Conservation (phyloP, 805 yeast species). For the Starmera amethionina region DNA sequence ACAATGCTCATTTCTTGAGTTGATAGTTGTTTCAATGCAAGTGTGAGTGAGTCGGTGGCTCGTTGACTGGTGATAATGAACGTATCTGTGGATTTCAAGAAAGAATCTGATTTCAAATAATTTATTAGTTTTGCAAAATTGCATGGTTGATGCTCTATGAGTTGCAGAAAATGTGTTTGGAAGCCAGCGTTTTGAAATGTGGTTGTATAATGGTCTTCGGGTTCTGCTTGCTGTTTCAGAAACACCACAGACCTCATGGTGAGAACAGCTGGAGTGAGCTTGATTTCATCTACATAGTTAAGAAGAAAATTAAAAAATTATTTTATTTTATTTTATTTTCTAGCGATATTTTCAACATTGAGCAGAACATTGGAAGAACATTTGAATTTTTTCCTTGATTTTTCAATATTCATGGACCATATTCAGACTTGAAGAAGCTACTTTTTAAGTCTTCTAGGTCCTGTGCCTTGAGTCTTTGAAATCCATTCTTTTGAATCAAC, state of each 20-base stretch:
- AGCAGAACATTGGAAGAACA: no score
- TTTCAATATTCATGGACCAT: no score
- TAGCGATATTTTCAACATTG: no score
- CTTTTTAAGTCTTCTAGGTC: no score
- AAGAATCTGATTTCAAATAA: slow-evolving; percentile 34
- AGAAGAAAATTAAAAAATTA: no score
- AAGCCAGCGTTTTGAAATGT: slow-evolving; percentile 26
- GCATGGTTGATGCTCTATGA: slow-evolving; percentile 55
- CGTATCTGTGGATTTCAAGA: slow-evolving; percentile 31
- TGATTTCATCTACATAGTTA: no score
- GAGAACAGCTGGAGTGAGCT: no score
- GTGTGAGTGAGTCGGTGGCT: slow-evolving; percentile 72
- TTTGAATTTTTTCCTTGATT: no score
- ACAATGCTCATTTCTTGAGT: slow-evolving; percentile 18
- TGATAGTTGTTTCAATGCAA: slow-evolving; percentile 23
- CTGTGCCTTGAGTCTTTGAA: no score
- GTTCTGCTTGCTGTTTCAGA: slow-evolving; percentile 63
- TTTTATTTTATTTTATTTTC: no score
- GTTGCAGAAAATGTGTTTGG: slow-evolving; percentile 55
- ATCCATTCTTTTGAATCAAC: no score
- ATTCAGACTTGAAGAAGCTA: no score
- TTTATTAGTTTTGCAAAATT: slow-evolving; percentile 34
- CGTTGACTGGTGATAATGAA: slow-evolving; percentile 83
- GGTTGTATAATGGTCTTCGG: slow-evolving; percentile 56
- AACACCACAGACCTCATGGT: slow-evolving; percentile 31